Evolutionary conservation across 2,329 filamentous ascomycete species (phyloP).

Genomic region (Hymenoscyphus repandus): DNA sequence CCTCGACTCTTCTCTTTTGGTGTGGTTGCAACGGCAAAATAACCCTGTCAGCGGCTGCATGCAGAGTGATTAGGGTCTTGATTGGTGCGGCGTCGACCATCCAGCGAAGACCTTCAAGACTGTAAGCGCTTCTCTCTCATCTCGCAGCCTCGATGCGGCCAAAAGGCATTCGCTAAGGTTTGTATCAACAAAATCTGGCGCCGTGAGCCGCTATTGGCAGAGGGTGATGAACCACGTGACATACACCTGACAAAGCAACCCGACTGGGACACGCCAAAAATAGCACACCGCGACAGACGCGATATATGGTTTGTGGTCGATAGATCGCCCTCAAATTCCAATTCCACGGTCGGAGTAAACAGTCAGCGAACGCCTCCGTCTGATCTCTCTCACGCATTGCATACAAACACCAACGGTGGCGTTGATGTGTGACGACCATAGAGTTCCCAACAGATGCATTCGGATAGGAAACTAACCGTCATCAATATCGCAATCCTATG

Average conservation of each 20-base stretch:
- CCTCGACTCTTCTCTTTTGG: not conserved
- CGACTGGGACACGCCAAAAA: too few species aligned
- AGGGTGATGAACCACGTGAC: too few species aligned
- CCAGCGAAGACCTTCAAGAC: not conserved
- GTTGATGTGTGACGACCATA: not conserved
- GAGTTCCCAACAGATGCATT: too few species aligned
- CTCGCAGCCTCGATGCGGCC: not conserved
- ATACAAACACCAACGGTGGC: not conserved
- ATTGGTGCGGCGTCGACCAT: slow-evolving; percentile 8
- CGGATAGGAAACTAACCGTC: not conserved
- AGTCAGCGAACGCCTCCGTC: not conserved
- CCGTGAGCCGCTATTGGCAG: too few species aligned
- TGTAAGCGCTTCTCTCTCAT: not conserved
- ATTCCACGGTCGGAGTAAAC: not conserved
- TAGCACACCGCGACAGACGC: too few species aligned
- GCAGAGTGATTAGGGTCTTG: slow-evolving; percentile 19
- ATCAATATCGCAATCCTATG: not conserved
- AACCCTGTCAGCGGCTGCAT: slow-evolving; percentile 18
- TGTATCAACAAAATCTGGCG: too few species aligned
- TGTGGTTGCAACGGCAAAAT: slow-evolving; percentile 1
- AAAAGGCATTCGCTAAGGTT: not conserved
- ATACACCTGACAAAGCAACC: too few species aligned
- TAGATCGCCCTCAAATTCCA: not conserved
- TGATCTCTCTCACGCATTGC: slow-evolving; percentile 1
- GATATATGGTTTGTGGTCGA: too few species aligned